A percentile compares a stretch with the other conserved stretches of the same genome.
phyloP scores from a whole-genome alignment of 169 alveolate genomes.

The Plasmodium vivax region DNA sequence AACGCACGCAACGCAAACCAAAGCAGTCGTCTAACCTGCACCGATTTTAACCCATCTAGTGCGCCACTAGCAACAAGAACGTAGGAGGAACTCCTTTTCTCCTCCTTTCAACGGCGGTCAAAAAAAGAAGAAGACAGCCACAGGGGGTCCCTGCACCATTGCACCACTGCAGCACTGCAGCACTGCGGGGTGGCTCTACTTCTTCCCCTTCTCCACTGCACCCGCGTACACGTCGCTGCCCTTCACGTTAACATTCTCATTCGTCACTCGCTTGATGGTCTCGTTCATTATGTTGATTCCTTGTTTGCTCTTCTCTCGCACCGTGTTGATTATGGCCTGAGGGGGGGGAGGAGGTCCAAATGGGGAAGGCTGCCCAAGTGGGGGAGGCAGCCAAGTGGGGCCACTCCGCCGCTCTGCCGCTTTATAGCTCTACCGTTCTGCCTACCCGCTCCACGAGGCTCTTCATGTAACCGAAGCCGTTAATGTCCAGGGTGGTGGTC shows the following conservation, averaged over 20 bases:
- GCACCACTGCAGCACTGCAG: too few relatives aligned
- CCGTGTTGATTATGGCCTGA: slow-evolving; percentile 32
- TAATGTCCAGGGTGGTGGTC: slow-evolving; percentile 14
- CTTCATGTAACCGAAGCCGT: slow-evolving; percentile 48
- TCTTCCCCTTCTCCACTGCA: background rate
- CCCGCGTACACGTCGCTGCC: background rate
- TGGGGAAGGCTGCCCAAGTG: too few relatives aligned
- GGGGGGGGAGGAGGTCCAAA: background rate
- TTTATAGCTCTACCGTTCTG: background rate
- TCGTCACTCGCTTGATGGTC: slow-evolving; percentile 10
- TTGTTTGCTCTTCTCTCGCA: slow-evolving; percentile 43
- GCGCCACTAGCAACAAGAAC: background rate
- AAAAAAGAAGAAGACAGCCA: background rate
- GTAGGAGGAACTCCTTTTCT: background rate
- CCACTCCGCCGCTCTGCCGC: too few relatives aligned
- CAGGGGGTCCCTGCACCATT: background rate
- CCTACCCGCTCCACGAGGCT: slow-evolving; percentile 17
- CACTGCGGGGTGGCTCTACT: background rate
- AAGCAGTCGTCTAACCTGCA: background rate
- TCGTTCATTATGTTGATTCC: slow-evolving; percentile 55
- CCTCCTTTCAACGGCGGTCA: background rate
- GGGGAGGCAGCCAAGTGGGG: background rate
- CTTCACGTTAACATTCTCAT: slow-evolving; percentile 5
- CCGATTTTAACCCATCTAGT: background rate
- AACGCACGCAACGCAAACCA: too few relatives aligned